A percentile compares a stretch with the other conserved stretches of the same genome.
Conservation (phyloP, 2,329 filamentous ascomycete genomes). For the Meredithiella fracta region DNA sequence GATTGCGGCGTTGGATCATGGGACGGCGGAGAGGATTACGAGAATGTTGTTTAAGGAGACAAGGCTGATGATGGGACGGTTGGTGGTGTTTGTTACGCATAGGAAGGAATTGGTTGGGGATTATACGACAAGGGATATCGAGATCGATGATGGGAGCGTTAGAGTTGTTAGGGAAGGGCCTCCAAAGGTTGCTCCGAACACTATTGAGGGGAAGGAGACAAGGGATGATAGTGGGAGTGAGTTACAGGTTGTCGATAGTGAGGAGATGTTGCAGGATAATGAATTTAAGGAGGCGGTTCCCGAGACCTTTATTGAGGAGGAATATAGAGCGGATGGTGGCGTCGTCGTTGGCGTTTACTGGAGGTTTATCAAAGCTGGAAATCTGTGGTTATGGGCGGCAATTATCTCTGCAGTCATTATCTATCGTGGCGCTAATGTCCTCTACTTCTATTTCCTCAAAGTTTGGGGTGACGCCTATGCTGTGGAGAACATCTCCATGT, state of each 20-base stretch:
- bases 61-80: constrained; percentile 41
- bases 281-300: constrained; percentile 31
- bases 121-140: constrained; percentile 58
- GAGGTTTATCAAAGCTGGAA: constrained; percentile 71
- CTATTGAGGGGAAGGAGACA: background rate
- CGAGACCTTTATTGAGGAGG: constrained; percentile 66
- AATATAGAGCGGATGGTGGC: constrained; percentile 55
- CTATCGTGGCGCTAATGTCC: constrained; percentile 48
- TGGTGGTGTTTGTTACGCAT: constrained; percentile 66
- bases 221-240: background rate
- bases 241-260: constrained; percentile 3
- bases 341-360: constrained; percentile 65
- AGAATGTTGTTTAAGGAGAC: constrained; percentile 39
- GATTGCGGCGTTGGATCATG: constrained; percentile 45
- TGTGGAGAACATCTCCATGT: background rate
- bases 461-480: constrained; percentile 66
- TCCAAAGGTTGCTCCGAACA: background rate
- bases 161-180: background rate
- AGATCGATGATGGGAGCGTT: constrained; percentile 41
- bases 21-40: constrained; percentile 46
- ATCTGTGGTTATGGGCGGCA: constrained; percentile 53
- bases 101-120: constrained; percentile 59
- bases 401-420: constrained; percentile 46
- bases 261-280: background rate
- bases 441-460: constrained; percentile 67